Evolutionary conservation across 768 basidiomycete genomes (phyloP), one percentile per base, ranked within the genome.

Genomic region (Plicaturopsis crispa): DNA sequence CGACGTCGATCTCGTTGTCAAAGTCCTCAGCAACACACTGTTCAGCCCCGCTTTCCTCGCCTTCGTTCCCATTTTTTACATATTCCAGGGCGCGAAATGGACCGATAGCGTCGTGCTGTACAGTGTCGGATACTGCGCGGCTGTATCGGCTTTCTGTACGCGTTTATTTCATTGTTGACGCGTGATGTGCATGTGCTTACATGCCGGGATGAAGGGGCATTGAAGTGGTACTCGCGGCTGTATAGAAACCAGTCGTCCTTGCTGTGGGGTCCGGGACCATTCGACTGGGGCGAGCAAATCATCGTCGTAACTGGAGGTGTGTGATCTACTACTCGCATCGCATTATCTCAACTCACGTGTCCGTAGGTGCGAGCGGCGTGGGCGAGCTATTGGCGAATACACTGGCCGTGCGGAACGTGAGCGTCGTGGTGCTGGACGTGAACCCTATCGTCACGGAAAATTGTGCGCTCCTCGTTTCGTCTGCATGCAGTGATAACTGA

Each of bases 281-380:
- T 91, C 20, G 78, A 91, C 48, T 97, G 93, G 94, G 73, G 73
- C 32, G 79, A 91, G 33, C 88, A 97, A 59, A 77, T 94, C 39
- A 80, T 97, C 4, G 67, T 97, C 26, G 69, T 98, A 40, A 97
- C 94, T 5, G 94, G 94, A 37, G 93, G 91, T 86, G 42, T 33
- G 74, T 51, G 23, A 14, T 16, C 4, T 19, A 12, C 23, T n/a
- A 19, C 14, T 33, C 3, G 4, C 31, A 11, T 14, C 23, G 32
- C 14, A 39, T 23, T 14, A 18, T 41, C 42, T 32, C 39, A 14
- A 18, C 14, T 23, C 32, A 33, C 31, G 4, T 26, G 31, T 34
- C 19, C 14, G 20, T 44, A 92, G 90, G 92, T 17, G 69, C 91
- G 5, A 90, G 87, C 21, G 94, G 94, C 4, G 70, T 97, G 18